These are phyloP conservation scores for Citrullus mucosospermus DNA, from an alignment of 306 rosid genomes.

Conservation along the genomic window DNA sequence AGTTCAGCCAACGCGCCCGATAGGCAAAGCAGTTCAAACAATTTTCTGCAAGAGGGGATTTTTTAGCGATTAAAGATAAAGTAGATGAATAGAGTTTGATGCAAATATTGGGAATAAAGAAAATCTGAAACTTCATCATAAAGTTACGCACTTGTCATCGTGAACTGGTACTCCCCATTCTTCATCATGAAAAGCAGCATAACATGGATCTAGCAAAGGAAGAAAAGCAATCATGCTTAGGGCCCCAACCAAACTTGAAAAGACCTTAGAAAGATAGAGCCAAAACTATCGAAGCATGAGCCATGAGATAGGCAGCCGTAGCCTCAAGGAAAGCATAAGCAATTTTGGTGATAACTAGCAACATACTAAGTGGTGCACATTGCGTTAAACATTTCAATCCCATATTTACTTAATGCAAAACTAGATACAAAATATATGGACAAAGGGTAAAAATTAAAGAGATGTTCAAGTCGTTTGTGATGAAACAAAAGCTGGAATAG, in stretches of 20 bases:
- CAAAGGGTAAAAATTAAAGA: neutral
- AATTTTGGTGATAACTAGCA: neutral
- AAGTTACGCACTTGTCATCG: constrained; percentile 49
- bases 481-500: neutral
- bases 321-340: neutral
- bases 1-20: constrained; percentile 79
- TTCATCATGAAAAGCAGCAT: constrained; percentile 53
- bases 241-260: neutral
- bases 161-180: constrained; percentile 74
- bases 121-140: constrained; percentile 10
- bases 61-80: constrained; percentile 1
- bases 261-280: neutral
- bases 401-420: neutral
- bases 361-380: neutral
- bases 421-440: neutral
- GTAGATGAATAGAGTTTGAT: constrained; percentile 7
- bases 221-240: constrained; percentile 9
- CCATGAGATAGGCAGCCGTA: neutral
- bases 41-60: constrained; percentile 31
- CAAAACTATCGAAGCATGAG: neutral
- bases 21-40: constrained; percentile 65
- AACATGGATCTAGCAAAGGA: constrained; percentile 36
- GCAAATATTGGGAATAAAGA: constrained; percentile 13
- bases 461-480: neutral
- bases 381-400: neutral